Evolutionary conservation across 345 rosid species (phyloP), one percentile per base, ranked within the genome.

Genomic region (Melastoma malabathricum): DNA sequence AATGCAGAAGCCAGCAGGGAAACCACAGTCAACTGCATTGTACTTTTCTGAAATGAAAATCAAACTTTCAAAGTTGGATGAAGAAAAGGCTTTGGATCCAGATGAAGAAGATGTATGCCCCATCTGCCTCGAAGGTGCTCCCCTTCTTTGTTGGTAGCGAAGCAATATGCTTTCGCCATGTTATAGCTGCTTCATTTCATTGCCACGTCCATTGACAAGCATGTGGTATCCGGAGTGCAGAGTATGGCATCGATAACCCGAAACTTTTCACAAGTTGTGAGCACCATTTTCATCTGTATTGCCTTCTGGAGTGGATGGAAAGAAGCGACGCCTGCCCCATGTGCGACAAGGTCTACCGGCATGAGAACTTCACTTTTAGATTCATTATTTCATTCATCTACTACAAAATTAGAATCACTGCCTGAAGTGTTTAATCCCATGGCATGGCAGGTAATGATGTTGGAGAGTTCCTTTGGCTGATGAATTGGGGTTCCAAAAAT

Each of bases 221-320:
- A 15, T 51, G 54, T n/a, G 13, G 41, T 19, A 43, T 52, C 57
- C 56, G 14, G 27, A 52, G 44, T 77, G 77, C 83, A 90, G 98
- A 74, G 62, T 90, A 90, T 63, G 84, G 78, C 50, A 44, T 34
- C 3, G 93, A 82, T 68, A 90, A 84, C 72, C 96, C 98, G 39
- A 84, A 74, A 75, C 70, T 86, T 48, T 52, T 68, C 43, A 86
- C 95, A 15, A 74, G 74, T 41, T 90, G 96, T 43, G 83, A 86
- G 48, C 98, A 90, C 62, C 86, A 72, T 74, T 90, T 73, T 60
- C 98, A 90, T 71, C 76, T 89, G 18, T 68, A 88, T 2, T 89
- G 96, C 69, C 78, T 89, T 60, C 69, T 86, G 50, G 97, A 86
- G 57, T 89, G 97, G 97, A 78, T 78, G 72, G 97, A 89, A 76